phyloP scores from a whole-genome alignment of 148 eudicot species.

The Fagopyrum esculentum region DNA sequence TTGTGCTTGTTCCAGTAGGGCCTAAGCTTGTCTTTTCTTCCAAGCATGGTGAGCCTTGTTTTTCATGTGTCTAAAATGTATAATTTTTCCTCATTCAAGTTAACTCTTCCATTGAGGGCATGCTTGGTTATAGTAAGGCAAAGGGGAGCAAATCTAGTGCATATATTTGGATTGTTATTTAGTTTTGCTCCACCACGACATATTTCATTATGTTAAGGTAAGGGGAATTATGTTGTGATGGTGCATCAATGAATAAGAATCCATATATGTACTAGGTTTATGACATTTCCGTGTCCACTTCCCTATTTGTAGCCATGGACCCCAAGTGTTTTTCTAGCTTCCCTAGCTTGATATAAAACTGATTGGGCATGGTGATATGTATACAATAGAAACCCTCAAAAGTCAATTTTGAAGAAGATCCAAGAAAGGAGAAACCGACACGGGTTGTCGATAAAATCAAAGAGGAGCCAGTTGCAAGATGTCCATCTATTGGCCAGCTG shows the following conservation, averaged over 20 bases:
- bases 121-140: background rate
- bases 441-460: conserved; percentile 30
- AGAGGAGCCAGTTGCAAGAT: conserved; percentile 51
- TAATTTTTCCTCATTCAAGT: background rate
- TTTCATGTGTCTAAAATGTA: background rate
- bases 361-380: too few species aligned
- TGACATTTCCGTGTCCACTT: too few species aligned
- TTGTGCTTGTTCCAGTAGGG: conserved; percentile 13
- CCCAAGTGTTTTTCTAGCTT: too few species aligned
- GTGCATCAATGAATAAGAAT: too few species aligned
- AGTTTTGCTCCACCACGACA: too few species aligned
- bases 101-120: background rate
- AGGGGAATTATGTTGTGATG: too few species aligned
- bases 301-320: too few species aligned
- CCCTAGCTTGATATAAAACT: too few species aligned
- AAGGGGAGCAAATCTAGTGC: background rate
- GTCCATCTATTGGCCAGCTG: conserved; percentile 79
- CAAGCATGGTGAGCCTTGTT: conserved; percentile 34
- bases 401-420: conserved; percentile 28
- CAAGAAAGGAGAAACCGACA: conserved; percentile 33
- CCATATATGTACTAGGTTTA: too few species aligned
- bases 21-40: conserved; percentile 30
- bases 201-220: too few species aligned
- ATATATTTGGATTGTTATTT: background rate
- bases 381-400: conserved; percentile 15